Evolutionary conservation across 2,329 filamentous ascomycete genomes (phyloP).

Genomic region (Xylariaceae sp.): DNA sequence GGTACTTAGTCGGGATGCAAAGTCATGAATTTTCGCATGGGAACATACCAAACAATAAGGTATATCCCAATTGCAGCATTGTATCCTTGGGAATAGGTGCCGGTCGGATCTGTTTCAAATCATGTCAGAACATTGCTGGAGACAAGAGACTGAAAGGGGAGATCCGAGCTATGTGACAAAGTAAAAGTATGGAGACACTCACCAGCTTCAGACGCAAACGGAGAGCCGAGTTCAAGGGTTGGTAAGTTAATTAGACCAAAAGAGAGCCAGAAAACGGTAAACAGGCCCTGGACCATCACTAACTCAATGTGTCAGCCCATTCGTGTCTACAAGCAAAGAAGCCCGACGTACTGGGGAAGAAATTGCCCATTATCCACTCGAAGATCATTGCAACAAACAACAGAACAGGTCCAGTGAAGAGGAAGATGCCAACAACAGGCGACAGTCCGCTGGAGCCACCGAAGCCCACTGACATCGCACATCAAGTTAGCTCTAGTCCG

Average conservation of each 20-base stretch:
- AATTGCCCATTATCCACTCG: slow-evolving; percentile 8
- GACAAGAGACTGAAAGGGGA: too few relatives aligned
- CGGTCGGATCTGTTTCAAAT: not conserved
- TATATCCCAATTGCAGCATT: slow-evolving; percentile 5
- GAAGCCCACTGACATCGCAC: not conserved
- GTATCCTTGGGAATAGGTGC: slow-evolving; percentile 1
- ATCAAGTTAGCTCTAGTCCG: not conserved
- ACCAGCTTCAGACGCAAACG: not conserved
- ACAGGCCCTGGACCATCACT: slow-evolving; percentile 7
- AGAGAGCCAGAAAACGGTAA: slow-evolving; percentile 8
- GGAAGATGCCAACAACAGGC: not conserved
- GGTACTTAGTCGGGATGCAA: too few relatives aligned
- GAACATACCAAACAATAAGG: not conserved
- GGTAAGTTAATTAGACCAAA: slow-evolving; percentile 3
- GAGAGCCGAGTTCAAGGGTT: not conserved
- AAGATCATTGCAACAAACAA: slow-evolving; percentile 5
- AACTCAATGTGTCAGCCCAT: not conserved
- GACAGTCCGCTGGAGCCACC: not conserved
- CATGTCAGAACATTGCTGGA: too few relatives aligned
- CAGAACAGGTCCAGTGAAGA: slow-evolving; percentile 3
- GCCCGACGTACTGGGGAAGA: not conserved
- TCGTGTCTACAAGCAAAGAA: not conserved
- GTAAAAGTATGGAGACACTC: too few relatives aligned
- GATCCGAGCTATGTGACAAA: too few relatives aligned
- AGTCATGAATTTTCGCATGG: too few relatives aligned